Percentiles rank a stretch among this genome's conserved stretches.
phyloP scores from a whole-genome alignment of 148 eudicot genomes.

The Drosera capensis region DNA sequence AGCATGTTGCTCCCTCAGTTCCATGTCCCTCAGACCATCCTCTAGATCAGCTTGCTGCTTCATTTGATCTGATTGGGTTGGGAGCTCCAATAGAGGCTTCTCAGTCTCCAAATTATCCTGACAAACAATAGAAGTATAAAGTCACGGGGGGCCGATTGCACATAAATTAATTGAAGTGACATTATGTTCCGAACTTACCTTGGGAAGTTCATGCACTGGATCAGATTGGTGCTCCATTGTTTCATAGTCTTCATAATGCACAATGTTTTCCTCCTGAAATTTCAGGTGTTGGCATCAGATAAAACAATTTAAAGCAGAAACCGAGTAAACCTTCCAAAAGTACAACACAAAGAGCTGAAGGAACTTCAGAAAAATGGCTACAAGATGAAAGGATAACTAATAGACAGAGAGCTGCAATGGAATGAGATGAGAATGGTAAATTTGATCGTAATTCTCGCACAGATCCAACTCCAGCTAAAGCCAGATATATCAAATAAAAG shows the following conservation, averaged over 20 bases:
- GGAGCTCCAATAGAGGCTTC: neutral
- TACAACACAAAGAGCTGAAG: too few species aligned
- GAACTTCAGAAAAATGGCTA: too few species aligned
- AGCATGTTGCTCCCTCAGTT: conserved; percentile 27
- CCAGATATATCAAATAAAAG: too few species aligned
- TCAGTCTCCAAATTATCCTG: neutral
- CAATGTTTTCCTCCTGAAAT: neutral
- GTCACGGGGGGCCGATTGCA: neutral
- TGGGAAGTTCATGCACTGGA: neutral
- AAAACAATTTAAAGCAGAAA: too few species aligned
- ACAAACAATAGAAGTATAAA: neutral
- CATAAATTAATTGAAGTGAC: neutral
- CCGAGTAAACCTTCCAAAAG: too few species aligned
- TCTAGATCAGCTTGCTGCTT: conserved; percentile 16
- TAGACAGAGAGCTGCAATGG: too few species aligned
- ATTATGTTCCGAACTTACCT: neutral
- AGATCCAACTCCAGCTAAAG: too few species aligned
- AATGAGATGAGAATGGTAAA: too few species aligned
- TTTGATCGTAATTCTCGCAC: too few species aligned
- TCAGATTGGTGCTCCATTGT: neutral
- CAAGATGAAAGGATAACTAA: too few species aligned
- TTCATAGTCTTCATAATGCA: neutral
- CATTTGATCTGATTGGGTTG: conserved; percentile 16
- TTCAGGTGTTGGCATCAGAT: too few species aligned
- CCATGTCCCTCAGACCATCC: conserved; percentile 14